Conservation (phyloP, 352 stramenopile species). For the Phytophthora meadii region DNA sequence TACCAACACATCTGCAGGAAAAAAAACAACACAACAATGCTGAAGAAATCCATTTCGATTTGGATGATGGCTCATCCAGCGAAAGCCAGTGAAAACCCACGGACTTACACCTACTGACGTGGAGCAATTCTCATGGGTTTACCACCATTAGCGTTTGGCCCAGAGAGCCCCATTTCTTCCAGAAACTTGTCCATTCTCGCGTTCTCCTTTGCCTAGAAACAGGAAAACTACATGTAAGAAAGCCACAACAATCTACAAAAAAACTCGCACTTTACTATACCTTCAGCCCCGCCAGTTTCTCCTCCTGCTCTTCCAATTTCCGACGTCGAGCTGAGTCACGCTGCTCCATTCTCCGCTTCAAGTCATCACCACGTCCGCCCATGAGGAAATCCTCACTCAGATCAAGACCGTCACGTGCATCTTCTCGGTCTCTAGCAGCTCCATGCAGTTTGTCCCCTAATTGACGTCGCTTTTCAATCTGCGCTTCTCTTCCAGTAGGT, state of each 20-base stretch:
- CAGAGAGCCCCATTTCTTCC: constrained; percentile 66
- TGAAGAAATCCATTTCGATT: too few relatives aligned
- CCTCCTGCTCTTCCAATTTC: constrained; percentile 47
- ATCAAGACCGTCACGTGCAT: constrained; percentile 67
- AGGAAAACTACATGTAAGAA: constrained; percentile 1
- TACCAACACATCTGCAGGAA: too few relatives aligned
- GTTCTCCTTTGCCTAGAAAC: constrained; percentile 63
- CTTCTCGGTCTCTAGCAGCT: constrained; percentile 66
- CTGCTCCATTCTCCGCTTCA: constrained; percentile 51
- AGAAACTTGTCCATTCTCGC: constrained; percentile 84
- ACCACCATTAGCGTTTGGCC: constrained; percentile 28
- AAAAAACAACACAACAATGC: too few relatives aligned
- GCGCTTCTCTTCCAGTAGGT: constrained; percentile 66
- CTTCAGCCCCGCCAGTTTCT: constrained; percentile 48
- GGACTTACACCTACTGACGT: constrained; percentile 22
- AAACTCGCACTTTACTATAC: constrained; percentile 22
- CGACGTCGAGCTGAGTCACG: constrained; percentile 46
- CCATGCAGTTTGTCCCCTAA: constrained; percentile 56
- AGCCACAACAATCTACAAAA: not conserved
- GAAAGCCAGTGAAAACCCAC: too few relatives aligned
- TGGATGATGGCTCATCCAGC: too few relatives aligned
- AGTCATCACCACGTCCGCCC: constrained; percentile 45
- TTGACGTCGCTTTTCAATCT: constrained; percentile 67
- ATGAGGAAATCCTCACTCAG: constrained; percentile 78
- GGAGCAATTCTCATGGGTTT: constrained; percentile 68